phyloP scores from a whole-genome alignment of 2,329 filamentous ascomycete species.

The Curvularia spicifera region DNA sequence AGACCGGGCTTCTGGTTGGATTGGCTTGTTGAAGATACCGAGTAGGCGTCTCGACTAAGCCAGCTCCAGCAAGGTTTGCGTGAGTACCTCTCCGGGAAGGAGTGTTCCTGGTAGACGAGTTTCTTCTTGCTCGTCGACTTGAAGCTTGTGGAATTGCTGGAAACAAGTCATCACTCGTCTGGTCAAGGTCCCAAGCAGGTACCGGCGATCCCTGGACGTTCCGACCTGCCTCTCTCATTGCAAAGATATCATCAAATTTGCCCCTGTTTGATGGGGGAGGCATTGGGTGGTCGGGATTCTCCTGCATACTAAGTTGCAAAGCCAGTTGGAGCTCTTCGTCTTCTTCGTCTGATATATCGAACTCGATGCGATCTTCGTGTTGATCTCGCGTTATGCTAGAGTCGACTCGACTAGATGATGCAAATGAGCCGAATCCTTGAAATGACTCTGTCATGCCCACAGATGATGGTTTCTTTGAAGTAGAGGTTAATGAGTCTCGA shows the following conservation, averaged over 20 bases:
- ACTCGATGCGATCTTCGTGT: not conserved
- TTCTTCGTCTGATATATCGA: conserved; percentile 3
- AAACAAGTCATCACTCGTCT: not conserved
- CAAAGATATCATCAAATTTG: conserved; percentile 8
- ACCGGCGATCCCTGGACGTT: conserved; percentile 4
- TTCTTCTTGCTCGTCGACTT: not conserved
- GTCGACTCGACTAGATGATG: not conserved
- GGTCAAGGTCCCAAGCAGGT: conserved; percentile 12
- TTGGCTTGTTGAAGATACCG: not conserved
- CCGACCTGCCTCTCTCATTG: conserved; percentile 12
- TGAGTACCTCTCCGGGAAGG: conserved; percentile 1
- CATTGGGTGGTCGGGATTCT: not conserved
- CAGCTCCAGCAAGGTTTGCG: not conserved
- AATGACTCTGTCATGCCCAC: not conserved
- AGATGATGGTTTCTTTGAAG: not conserved
- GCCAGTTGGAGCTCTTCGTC: conserved; percentile 16
- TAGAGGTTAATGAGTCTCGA: not conserved
- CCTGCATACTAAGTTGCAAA: conserved; percentile 21
- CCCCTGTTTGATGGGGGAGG: not conserved
- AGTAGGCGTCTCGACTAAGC: not conserved
- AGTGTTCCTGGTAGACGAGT: not conserved
- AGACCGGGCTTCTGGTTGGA: not conserved
- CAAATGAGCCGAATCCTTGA: no score
- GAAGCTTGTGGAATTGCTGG: not conserved
- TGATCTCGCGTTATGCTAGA: not conserved